Base-by-base conservation (phyloP, 2,329 filamentous ascomycete species). In the Bipolaris oryzae region DNA sequence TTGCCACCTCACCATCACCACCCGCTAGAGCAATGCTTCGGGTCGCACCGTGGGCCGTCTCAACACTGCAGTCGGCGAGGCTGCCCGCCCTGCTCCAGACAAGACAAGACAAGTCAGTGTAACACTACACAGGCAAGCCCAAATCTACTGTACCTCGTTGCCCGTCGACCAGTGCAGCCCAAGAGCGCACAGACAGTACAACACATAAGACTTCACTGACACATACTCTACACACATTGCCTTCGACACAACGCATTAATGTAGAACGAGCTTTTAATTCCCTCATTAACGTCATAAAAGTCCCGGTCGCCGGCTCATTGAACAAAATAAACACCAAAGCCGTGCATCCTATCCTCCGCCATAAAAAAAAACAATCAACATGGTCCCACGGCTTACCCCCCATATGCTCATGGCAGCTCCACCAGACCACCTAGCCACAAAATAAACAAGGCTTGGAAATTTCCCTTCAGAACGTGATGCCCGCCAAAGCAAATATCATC, bases 261-360 rank as follows among this genome's bases (percentile, higher is more conserved):
- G 50, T 20, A 63, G 63, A 47, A 38, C 25, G 64, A 74, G 72
- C 73, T 75, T 75, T 75, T 75, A 65, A 74, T 74, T 75, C 67
- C 65, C 71, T 74, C 71, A 69, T 73, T 70, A 70, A 71, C 67
- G 57, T 73, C 69, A 71, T 66, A 63, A 69, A 39, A 60, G 57
- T 54, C 64, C 58, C 50, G 46, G 53, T 65, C 67, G 55, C 67
- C 58, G 59, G 58, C 61, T 64, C 60, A 49, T 66, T 57, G 37
- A 44, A 59, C 59, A 59, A 58, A 67, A 60, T 65, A 72, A 61
- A 68, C 66, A 71, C 63, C 63, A 70, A 58, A 56, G 58, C 57
- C 56, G 53, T 39, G 55, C 61, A 57, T 55, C 41, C 59, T 41
- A 20, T 57, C 46, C 37, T 53, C 34, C 47, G 21, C 49, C 21